Evolutionary conservation across 257 asterid species (phyloP), one percentile per base, ranked within the genome.

Genomic region (Ajuga chamaepitys): DNA sequence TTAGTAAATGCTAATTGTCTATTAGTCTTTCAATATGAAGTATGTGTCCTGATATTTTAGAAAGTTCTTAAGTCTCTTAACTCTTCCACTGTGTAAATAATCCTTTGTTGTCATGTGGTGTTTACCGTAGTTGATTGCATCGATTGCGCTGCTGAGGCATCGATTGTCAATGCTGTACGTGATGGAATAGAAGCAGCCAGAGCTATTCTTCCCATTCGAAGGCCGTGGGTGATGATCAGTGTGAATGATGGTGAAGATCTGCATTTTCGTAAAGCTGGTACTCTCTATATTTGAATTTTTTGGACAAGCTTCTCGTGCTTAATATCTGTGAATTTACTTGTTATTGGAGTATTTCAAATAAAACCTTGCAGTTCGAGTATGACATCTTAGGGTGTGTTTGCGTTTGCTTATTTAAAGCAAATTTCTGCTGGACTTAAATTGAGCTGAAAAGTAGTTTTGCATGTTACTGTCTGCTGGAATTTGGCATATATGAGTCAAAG

Each of bases 221-320:
- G 85, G 86, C 98, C 98, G 20, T 92, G 98, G 97, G 84, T 92
- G 65, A 92, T 88, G 98, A 86, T 88, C 74, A 92, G 98, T 69
- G 95, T 91, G 59, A 91, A 91, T 75, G 98, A 88, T 55, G 80
- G 81, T 41, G 85, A 86, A 75, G 97, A 91, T 73, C 80, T 87
- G 47, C 98, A 91, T 77, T 91, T 91, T 56, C 98, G 96, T 71
- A 91, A 91, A 88, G 98, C 95, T 9, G 98, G 95, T 91, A 77
- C 14, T 28, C 20, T 66, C 4, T 17, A 48, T 6, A 4, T 30
- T 30, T 4, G 37, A 30, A 30, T 30, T 30, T 30, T 4, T 30
- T 30, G 7, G 7, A 30, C 37, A 30, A 30, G 1, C 37, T 30
- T 8, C n/a, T n/a, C n/a, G n/a, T n/a, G n/a, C n/a, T n/a, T n/a